A percentile compares a stretch with the other conserved stretches of the same genome.
Conservation (phyloP, 345 rosid genomes). For the Salix dunnii region DNA sequence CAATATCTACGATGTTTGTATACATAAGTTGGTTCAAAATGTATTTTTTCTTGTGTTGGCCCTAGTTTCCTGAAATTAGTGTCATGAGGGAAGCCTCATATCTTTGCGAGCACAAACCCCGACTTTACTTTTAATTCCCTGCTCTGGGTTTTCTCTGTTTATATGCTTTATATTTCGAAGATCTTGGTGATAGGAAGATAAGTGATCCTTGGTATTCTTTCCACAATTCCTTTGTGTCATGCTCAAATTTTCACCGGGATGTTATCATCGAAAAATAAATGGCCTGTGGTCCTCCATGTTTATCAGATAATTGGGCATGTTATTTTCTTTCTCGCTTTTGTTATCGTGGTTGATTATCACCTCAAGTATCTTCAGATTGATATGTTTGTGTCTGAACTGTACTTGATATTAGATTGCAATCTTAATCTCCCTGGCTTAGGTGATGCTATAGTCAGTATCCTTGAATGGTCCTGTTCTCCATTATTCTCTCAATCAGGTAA, state of each 20-base stretch:
- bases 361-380: not conserved
- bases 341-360: not conserved
- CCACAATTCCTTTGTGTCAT: not conserved
- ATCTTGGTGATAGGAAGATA: not conserved
- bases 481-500: not conserved
- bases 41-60: not conserved
- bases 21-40: not conserved
- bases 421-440: not conserved
- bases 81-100: too few relatives aligned
- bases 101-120: not conserved
- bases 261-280: not conserved
- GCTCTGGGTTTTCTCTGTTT: too few relatives aligned
- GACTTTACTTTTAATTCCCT: not conserved
- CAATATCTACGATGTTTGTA: not conserved
- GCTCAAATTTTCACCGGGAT: not conserved
- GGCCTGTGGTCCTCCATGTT: not conserved
- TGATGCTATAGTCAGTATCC: not conserved
- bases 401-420: not conserved
- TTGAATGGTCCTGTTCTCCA: not conserved
- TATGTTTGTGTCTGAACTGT: not conserved
- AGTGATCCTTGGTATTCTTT: not conserved
- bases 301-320: not conserved
- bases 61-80: not conserved
- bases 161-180: not conserved
- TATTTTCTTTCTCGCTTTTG: not conserved